Percentiles rank a stretch among this genome's conserved stretches.
phyloP scores from a whole-genome alignment of 805 yeast genomes.

The Kodamaea hsintzibuensis region DNA sequence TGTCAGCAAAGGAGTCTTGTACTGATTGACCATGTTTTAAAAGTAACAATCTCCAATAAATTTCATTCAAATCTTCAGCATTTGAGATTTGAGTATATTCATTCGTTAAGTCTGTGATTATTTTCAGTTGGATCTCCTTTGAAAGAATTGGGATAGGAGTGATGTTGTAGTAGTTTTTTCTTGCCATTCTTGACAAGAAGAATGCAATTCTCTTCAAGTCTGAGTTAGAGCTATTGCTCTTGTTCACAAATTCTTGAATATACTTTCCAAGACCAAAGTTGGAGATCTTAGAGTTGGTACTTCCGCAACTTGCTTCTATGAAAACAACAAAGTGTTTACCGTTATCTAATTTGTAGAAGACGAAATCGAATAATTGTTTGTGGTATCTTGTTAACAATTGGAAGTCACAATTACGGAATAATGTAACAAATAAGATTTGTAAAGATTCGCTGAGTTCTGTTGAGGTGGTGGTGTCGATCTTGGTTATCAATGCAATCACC shows the following conservation, averaged over 20 bases:
- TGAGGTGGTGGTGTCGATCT: slow-evolving; percentile 12
- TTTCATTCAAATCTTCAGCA: slow-evolving; percentile 27
- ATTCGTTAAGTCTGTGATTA: slow-evolving; percentile 12
- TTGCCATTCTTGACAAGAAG: slow-evolving; percentile 19
- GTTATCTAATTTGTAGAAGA: slow-evolving; percentile 19
- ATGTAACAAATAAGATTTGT: slow-evolving; percentile 47
- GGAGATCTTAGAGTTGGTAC: slow-evolving; percentile 46
- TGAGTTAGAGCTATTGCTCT: slow-evolving; percentile 17
- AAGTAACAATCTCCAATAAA: slow-evolving; percentile 54
- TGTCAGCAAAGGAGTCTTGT: slow-evolving; percentile 13
- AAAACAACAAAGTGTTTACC: slow-evolving; percentile 47
- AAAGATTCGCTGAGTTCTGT: slow-evolving; percentile 26
- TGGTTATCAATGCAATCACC: slow-evolving; percentile 22
- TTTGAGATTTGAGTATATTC: slow-evolving; percentile 9
- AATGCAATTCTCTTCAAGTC: slow-evolving; percentile 30
- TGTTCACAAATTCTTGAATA: slow-evolving; percentile 50
- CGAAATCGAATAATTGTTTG: slow-evolving; percentile 41
- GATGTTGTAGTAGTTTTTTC: slow-evolving; percentile 12
- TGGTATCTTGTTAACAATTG: slow-evolving; percentile 49
- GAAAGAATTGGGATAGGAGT: slow-evolving; percentile 26
- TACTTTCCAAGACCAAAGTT: slow-evolving; percentile 44
- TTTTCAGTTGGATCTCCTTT: slow-evolving; percentile 24
- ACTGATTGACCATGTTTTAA: slow-evolving; percentile 34
- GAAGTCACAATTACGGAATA: slow-evolving; percentile 58
- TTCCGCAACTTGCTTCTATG: slow-evolving; percentile 44